A percentile compares a stretch with the other conserved stretches of the same genome.
Conservation (phyloP, 108 stramenopile genomes). For the Skeletonema costatum region DNA sequence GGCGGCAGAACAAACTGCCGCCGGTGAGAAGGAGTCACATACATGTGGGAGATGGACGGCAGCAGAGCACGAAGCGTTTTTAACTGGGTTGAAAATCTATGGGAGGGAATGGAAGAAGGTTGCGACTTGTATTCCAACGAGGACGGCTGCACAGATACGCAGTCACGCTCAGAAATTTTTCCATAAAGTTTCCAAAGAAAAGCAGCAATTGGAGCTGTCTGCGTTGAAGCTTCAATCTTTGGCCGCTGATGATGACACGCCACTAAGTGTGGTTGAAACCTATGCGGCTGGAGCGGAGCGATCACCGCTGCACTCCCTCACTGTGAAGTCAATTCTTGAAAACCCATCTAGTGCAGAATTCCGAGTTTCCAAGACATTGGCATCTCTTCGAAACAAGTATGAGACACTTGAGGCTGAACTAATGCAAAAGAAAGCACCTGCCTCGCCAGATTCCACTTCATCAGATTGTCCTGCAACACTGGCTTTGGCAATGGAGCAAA, state of each 20-base stretch:
- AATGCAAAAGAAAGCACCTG: slow-evolving; percentile 19
- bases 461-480: slow-evolving; percentile 36
- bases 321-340: slow-evolving; percentile 56
- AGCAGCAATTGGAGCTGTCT: slow-evolving; percentile 6
- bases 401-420: slow-evolving; percentile 59
- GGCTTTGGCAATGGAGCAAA: slow-evolving; percentile 38
- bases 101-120: slow-evolving; percentile 96
- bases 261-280: not conserved
- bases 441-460: not conserved
- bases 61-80: slow-evolving; percentile 88
- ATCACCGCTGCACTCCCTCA: not conserved
- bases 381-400: slow-evolving; percentile 59
- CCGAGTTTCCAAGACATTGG: slow-evolving; percentile 66
- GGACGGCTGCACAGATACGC: slow-evolving; percentile 95
- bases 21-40: not conserved
- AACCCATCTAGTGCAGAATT: slow-evolving; percentile 63
- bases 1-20: not conserved
- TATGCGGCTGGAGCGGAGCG: not conserved
- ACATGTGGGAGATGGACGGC: slow-evolving; percentile 75
- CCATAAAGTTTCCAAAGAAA: slow-evolving; percentile 65
- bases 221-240: slow-evolving; percentile 9
- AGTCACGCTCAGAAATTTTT: slow-evolving; percentile 99
- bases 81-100: slow-evolving; percentile 82
- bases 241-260: not conserved
- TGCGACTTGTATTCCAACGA: slow-evolving; percentile 81